These are phyloP conservation scores for Trypethelium eluteriae DNA, from an alignment of 495 filamentous ascomycete species.

Conservation along the genomic window DNA sequence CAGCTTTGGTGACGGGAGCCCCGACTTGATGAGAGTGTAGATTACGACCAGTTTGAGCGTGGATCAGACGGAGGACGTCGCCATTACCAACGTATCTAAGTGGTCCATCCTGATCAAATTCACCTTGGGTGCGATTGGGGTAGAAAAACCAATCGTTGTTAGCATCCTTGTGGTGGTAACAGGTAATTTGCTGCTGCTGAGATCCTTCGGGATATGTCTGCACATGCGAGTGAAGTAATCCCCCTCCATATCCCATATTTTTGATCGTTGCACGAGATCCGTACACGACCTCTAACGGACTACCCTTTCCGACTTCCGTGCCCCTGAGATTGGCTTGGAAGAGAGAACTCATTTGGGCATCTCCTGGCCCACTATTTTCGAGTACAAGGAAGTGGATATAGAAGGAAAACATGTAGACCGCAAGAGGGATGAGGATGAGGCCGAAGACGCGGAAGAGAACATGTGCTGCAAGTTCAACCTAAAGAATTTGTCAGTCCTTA, in stretches of 20 bases:
- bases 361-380: constrained; percentile 89
- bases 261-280: constrained; percentile 91
- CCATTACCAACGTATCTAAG: constrained; percentile 72
- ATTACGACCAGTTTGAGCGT: constrained; percentile 92
- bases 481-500: constrained; percentile 21
- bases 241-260: constrained; percentile 98
- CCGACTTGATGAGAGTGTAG: constrained; percentile 85
- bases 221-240: constrained; percentile 93
- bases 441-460: constrained; percentile 72
- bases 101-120: constrained; percentile 61
- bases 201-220: constrained; percentile 96
- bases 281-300: constrained; percentile 79
- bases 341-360: constrained; percentile 98
- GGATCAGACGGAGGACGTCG: constrained; percentile 76
- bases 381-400: constrained; percentile 87
- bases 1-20: constrained; percentile 80
- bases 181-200: constrained; percentile 89
- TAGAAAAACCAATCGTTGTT: constrained; percentile 99
- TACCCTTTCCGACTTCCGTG: constrained; percentile 87
- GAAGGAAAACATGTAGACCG: constrained; percentile 93
- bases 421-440: constrained; percentile 74
- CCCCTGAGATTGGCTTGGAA: constrained; percentile 95
- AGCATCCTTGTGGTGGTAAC: constrained; percentile 98
- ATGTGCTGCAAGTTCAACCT: constrained; percentile 69
- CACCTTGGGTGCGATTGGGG: constrained; percentile 67